Base-by-base conservation (phyloP, 306 rosid species). In the Crataegus laevigata region DNA sequence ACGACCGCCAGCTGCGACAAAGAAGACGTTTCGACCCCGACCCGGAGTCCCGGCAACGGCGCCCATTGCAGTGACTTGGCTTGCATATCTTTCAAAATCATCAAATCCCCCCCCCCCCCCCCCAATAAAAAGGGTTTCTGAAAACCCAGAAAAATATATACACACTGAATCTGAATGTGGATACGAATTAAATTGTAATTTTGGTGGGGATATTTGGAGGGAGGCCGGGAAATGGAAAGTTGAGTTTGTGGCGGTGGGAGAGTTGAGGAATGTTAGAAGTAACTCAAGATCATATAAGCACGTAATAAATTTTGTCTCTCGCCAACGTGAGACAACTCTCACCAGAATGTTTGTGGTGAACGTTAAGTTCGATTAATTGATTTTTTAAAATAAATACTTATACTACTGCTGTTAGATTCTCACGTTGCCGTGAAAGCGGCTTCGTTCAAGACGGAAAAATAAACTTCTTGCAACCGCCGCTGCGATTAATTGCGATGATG, bases 71-170 rank as follows among this genome's bases (percentile, higher is more conserved):
- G 63, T 36, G 84, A 57, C 51, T 43, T 80, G 12, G 85, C 77
- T 22, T 75, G 71, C 96, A 86, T 88, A 6, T 81, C 86, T 76
- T 75, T 18, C 50, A 60, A 30, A 62, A 79, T 55, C 74, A 22
- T 19, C 10, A 47, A 71, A 14, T 26, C 25, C 43, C 67, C 67
- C 9, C n/a, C n/a, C n/a, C n/a, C n/a, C n/a, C n/a, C n/a, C n/a
- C n/a, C n/a, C n/a, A n/a, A n/a, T n/a, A n/a, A n/a, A n/a, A n/a
- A n/a, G n/a, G n/a, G n/a, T n/a, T 50, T 50, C 21, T 17, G 18
- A 50, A 50, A 5, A 6, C 54, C 54, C 21, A 6, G 54, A 50
- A 50, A 50, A 17, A 50, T 50, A 17, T 50, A 47, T 50, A 4
- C 17, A 13, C 11, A 47, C 21, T 50, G 21, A 50, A 50, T 15